Conservation (phyloP, 352 stramenopile species). For the Phytophthora cactorum region DNA sequence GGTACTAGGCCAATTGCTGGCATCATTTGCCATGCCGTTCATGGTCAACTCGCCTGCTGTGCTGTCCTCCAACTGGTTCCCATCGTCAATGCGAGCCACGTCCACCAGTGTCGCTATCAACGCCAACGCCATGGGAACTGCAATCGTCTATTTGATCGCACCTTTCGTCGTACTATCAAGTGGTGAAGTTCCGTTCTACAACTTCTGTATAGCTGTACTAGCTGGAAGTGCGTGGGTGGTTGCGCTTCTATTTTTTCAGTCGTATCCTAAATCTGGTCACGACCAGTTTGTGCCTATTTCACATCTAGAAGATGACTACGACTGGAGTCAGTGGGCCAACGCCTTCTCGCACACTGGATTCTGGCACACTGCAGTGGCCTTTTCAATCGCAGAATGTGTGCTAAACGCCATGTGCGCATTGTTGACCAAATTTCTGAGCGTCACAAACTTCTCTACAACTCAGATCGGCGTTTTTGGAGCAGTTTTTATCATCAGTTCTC, state of each 20-base stretch:
- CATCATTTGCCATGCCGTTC: slow-evolving; percentile 74
- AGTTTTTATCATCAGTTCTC: neutral
- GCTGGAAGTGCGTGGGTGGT: slow-evolving; percentile 27
- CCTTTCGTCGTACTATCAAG: slow-evolving; percentile 53
- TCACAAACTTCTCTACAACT: neutral
- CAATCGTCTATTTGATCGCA: slow-evolving; percentile 59
- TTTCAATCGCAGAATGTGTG: neutral
- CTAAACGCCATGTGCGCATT: neutral
- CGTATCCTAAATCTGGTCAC: slow-evolving; percentile 42
- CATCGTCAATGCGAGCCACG: slow-evolving; percentile 59
- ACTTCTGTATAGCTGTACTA: slow-evolving; percentile 47
- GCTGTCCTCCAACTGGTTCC: slow-evolving; percentile 78
- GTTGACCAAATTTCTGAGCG: neutral
- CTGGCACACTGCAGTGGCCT: neutral
- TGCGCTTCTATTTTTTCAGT: slow-evolving; percentile 45
- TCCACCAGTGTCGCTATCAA: slow-evolving; percentile 77
- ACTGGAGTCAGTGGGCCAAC: slow-evolving; percentile 69
- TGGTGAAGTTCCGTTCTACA: slow-evolving; percentile 49
- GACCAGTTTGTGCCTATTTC: slow-evolving; percentile 52
- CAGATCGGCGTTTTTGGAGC: neutral
- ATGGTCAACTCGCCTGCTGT: slow-evolving; percentile 82
- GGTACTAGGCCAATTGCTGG: slow-evolving; percentile 59
- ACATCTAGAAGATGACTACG: slow-evolving; percentile 65
- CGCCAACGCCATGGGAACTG: slow-evolving; percentile 67
- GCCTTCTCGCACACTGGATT: slow-evolving; percentile 9